Conservation (phyloP, 768 basidiomycete species). For the Pleurotus salmoneostramineus region DNA sequence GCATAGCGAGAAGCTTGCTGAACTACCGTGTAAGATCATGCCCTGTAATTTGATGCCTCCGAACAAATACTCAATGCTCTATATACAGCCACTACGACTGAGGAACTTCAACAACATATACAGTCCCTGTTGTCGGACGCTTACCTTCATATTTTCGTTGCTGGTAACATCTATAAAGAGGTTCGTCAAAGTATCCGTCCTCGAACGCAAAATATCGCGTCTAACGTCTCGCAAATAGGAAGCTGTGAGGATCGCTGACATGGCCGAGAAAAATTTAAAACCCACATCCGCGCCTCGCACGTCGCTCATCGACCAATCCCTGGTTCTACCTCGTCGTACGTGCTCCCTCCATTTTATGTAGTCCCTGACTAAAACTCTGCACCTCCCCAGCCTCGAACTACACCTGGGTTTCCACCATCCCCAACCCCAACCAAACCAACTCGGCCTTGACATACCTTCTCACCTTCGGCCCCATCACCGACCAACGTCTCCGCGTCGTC, state of each 20-base stretch:
- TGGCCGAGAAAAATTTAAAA: conserved; percentile 63
- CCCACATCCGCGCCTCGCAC: conserved; percentile 49
- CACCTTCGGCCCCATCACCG: conserved; percentile 66
- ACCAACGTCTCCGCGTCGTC: conserved; percentile 62
- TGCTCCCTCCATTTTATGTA: background rate
- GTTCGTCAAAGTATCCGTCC: conserved; percentile 34
- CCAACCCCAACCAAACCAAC: conserved; percentile 85
- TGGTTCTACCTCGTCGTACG: conserved; percentile 72
- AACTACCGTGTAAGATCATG: conserved; percentile 61
- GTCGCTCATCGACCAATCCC: conserved; percentile 49
- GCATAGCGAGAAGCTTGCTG: conserved; percentile 68
- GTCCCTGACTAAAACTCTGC: background rate
- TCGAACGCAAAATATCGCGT: background rate
- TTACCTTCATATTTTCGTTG: conserved; percentile 67
- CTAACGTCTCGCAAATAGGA: conserved; percentile 44
- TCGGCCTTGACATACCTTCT: conserved; percentile 84
- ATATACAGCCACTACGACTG: conserved; percentile 58
- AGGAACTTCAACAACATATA: conserved; percentile 66
- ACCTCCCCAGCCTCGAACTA: conserved; percentile 57
- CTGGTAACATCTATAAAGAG: conserved; percentile 84
- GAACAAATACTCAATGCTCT: background rate
- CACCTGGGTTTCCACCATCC: conserved; percentile 60
- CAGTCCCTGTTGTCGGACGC: conserved; percentile 56
- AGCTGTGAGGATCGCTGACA: conserved; percentile 67
- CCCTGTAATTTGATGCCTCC: background rate